Conservation (phyloP, 768 basidiomycete species). For the Tylopilus plumbeoviolaceoides region DNA sequence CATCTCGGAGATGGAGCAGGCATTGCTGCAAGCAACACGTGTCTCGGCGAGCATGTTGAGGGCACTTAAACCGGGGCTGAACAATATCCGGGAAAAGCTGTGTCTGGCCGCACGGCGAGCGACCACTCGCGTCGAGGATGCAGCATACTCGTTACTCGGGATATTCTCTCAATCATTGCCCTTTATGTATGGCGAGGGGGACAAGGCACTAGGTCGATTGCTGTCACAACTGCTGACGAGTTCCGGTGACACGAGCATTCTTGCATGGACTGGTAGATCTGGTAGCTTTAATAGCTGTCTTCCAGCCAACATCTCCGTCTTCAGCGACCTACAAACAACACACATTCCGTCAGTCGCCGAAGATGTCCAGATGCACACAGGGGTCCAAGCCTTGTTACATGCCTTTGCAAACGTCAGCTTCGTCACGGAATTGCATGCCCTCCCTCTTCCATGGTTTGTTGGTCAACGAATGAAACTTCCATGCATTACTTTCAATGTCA, state of each 20-base stretch:
- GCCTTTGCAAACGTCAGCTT: too few relatives aligned
- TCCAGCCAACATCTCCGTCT: not conserved
- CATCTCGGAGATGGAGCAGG: constrained; percentile 8
- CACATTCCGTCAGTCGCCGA: too few relatives aligned
- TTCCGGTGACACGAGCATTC: not conserved
- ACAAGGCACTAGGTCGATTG: not conserved
- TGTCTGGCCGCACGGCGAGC: constrained; percentile 7
- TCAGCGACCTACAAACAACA: not conserved
- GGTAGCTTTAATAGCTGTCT: constrained; percentile 11
- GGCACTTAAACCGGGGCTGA: constrained; percentile 2
- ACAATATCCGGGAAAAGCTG: constrained; percentile 10
- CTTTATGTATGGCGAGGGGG: constrained; percentile 8
- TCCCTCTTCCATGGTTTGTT: not conserved
- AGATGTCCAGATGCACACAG: too few relatives aligned
- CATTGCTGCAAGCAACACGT: too few relatives aligned
- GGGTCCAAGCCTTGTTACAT: too few relatives aligned
- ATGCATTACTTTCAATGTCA: constrained; percentile 7
- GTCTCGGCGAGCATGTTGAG: not conserved
- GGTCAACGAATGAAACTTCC: constrained; percentile 5
- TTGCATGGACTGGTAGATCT: constrained; percentile 5
- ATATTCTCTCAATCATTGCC: constrained; percentile 4
- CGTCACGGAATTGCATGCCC: not conserved
- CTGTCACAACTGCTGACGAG: constrained; percentile 3
- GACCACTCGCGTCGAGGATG: constrained; percentile 7
- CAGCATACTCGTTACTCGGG: constrained; percentile 9